These are phyloP conservation scores for Boletus coccyginus DNA, from an alignment of 768 basidiomycete genomes.

Conservation along the genomic window DNA sequence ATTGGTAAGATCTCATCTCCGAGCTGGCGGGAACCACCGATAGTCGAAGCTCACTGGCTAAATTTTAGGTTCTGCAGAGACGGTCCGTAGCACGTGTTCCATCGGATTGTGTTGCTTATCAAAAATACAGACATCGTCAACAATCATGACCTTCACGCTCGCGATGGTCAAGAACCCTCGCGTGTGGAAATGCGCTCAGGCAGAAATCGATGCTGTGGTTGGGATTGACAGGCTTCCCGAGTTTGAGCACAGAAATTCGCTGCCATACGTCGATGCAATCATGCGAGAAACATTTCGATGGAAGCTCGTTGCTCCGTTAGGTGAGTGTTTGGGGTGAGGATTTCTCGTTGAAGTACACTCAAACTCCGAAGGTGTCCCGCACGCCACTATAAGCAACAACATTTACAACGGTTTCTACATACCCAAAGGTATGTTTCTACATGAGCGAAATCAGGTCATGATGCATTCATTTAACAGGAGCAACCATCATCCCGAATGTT, in stretches of 20 bases:
- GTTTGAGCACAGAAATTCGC: conserved; percentile 1
- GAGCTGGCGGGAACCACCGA: background rate
- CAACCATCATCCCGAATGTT: background rate
- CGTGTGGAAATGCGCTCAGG: conserved; percentile 13
- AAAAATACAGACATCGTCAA: conserved; percentile 2
- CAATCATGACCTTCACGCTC: background rate
- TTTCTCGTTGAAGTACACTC: background rate
- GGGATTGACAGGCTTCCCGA: conserved; percentile 2
- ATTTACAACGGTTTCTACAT: conserved; percentile 46
- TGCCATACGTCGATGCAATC: conserved; percentile 10
- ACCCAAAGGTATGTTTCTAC: conserved; percentile 37
- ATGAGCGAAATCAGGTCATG: background rate
- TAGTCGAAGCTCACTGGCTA: background rate
- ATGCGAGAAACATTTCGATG: conserved; percentile 7
- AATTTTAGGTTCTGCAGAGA: conserved; percentile 6
- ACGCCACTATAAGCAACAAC: conserved; percentile 34
- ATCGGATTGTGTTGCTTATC: background rate
- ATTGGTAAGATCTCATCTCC: background rate
- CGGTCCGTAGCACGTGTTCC: background rate
- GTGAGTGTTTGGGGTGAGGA: background rate
- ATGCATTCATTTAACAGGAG: background rate
- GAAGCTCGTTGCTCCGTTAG: background rate
- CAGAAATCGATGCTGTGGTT: conserved; percentile 4
- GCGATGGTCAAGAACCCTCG: conserved; percentile 12
- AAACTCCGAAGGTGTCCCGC: conserved; percentile 11